Conservation (phyloP, 1,284 basidiomycete genomes). For the Quambalaria eucalypti region DNA sequence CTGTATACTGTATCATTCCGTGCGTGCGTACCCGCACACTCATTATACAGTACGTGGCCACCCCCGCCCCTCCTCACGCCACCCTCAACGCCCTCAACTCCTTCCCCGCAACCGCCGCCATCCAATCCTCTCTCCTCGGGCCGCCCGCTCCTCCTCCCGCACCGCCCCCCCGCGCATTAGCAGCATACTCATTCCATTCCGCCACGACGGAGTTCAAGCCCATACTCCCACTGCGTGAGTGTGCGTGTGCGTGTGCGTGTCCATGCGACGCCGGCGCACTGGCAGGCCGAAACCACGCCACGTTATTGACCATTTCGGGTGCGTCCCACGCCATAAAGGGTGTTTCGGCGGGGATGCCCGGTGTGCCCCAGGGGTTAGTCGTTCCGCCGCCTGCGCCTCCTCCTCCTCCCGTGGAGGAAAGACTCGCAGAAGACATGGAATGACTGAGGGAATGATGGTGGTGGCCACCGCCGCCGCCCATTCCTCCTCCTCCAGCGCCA, state of each 20-base stretch:
- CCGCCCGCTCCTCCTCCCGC: not conserved
- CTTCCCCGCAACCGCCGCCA: not conserved
- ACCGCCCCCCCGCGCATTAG: not conserved
- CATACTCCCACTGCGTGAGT: not conserved
- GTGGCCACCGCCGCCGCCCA: not conserved
- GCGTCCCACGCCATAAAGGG: conserved; percentile 42
- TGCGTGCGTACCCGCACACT: too few species aligned
- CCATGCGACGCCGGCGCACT: conserved; percentile 8
- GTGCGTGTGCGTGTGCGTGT: conserved; percentile 10
- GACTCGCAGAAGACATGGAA: conserved; percentile 1
- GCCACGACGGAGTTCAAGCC: not conserved
- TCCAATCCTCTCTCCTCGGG: conserved; percentile 2
- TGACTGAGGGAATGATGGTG: conserved; percentile 3
- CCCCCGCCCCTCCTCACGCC: too few species aligned
- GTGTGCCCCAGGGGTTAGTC: too few species aligned
- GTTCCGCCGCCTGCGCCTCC: not conserved
- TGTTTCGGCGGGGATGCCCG: conserved; percentile 36
- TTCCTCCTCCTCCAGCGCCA: not conserved
- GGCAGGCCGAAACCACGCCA: conserved; percentile 36
- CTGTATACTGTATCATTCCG: too few species aligned
- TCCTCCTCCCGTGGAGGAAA: not conserved
- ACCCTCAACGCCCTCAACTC: not conserved
- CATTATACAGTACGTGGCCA: too few species aligned
- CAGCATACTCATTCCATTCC: not conserved
- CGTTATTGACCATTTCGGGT: conserved; percentile 44